A percentile compares a stretch with the other conserved stretches of the same genome.
phyloP scores from a whole-genome alignment of 306 rosid species.

The Sicyos baderoa region DNA sequence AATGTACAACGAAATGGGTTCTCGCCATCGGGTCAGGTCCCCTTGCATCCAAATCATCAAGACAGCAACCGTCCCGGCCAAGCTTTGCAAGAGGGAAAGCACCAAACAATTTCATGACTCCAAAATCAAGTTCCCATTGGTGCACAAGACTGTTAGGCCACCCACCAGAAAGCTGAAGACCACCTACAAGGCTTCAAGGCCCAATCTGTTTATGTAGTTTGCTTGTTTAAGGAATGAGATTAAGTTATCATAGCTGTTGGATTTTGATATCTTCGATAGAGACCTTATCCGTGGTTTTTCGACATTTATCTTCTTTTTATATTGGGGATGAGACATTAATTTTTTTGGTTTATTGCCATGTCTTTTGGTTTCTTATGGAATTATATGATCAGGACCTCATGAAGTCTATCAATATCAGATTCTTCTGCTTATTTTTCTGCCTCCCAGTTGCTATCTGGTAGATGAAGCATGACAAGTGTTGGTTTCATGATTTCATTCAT shows the following conservation, averaged over 20 bases:
- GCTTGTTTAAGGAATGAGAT: slow-evolving; percentile 18
- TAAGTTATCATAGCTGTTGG: slow-evolving; percentile 5
- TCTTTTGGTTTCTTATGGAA: neutral
- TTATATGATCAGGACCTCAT: too few species aligned
- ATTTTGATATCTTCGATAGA: slow-evolving; percentile 18
- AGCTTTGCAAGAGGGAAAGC: slow-evolving; percentile 89
- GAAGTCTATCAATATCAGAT: neutral
- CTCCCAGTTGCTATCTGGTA: neutral
- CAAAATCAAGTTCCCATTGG: slow-evolving; percentile 86
- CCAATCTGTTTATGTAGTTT: slow-evolving; percentile 76
- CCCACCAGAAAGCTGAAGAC: slow-evolving; percentile 84
- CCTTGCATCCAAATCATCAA: slow-evolving; percentile 88
- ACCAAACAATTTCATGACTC: slow-evolving; percentile 82
- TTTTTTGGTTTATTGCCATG: slow-evolving; percentile 12
- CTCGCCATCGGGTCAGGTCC: slow-evolving; percentile 78
- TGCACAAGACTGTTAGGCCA: slow-evolving; percentile 70
- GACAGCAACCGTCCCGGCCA: slow-evolving; percentile 73
- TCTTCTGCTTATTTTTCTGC: neutral
- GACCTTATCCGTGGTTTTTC: slow-evolving; percentile 7
- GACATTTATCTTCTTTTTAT: neutral
- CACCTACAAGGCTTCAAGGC: slow-evolving; percentile 79
- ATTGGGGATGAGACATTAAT: neutral
- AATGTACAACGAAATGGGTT: slow-evolving; percentile 84
- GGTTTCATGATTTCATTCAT: neutral
- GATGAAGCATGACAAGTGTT: neutral